Evolutionary conservation across 2,329 filamentous ascomycete species (phyloP).

Genomic region (Trichoderma koningii): DNA sequence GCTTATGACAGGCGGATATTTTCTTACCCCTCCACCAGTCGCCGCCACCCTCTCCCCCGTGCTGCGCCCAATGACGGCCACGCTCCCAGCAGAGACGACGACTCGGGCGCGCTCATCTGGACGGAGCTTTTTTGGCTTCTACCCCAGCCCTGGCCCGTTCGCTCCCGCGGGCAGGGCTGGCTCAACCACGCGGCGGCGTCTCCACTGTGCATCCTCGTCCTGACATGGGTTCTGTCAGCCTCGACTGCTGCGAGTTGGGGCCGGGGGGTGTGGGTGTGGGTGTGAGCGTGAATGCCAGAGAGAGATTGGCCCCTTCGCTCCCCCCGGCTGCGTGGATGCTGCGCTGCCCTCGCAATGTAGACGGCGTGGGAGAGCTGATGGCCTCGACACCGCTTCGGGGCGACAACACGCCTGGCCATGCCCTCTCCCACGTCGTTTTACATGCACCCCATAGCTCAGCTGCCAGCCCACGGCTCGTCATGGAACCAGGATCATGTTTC

Average conservation of each 20-base stretch:
- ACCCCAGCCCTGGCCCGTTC: slow-evolving; percentile 27
- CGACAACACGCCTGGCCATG: slow-evolving; percentile 18
- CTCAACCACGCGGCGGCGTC: slow-evolving; percentile 28
- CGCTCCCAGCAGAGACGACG: slow-evolving; percentile 1
- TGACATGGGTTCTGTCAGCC: slow-evolving; percentile 28
- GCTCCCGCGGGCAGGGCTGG: slow-evolving; percentile 28
- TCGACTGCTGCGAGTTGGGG: slow-evolving; percentile 17
- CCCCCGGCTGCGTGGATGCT: background rate
- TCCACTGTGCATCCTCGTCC: slow-evolving; percentile 21
- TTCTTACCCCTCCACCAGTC: slow-evolving; percentile 17
- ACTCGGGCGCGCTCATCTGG: slow-evolving; percentile 24
- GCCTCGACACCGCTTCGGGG: slow-evolving; percentile 24
- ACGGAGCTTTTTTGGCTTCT: slow-evolving; percentile 27
- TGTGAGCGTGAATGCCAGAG: background rate
- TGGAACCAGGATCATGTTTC: slow-evolving; percentile 27
- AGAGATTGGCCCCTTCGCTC: slow-evolving; percentile 12
- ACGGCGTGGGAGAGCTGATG: slow-evolving; percentile 25
- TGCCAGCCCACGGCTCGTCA: slow-evolving; percentile 33
- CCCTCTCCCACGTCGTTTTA: slow-evolving; percentile 26
- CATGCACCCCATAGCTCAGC: slow-evolving; percentile 40
- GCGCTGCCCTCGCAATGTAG: background rate
- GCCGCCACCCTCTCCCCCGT: slow-evolving; percentile 6
- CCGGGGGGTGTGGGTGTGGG: background rate
- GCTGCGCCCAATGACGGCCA: slow-evolving; percentile 23
- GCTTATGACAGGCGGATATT: slow-evolving; percentile 20